A percentile compares a stretch with the other conserved stretches of the same genome.
phyloP scores from a whole-genome alignment of 148 eudicot genomes.

The Pharnaceum exiguum region DNA sequence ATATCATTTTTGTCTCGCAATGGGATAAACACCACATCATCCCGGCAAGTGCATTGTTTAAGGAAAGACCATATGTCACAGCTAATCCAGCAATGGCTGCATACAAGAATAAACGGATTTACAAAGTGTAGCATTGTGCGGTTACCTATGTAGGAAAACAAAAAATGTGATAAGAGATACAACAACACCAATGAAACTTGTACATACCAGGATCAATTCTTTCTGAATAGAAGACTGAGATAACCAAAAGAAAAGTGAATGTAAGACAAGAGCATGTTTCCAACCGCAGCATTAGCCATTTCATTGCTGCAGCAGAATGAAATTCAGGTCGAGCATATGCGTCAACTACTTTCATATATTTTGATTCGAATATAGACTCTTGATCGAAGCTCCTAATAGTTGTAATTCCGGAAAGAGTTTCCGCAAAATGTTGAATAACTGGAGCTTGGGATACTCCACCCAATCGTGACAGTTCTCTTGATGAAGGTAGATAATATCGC shows the following conservation, averaged over 20 bases:
- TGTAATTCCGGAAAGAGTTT: constrained; percentile 9
- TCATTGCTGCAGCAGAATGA: constrained; percentile 19
- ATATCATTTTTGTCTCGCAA: too few species aligned
- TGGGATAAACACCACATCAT: not conserved
- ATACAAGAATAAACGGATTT: not conserved
- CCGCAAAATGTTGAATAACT: constrained; percentile 7
- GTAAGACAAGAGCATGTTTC: constrained; percentile 13
- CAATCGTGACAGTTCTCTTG: constrained; percentile 17
- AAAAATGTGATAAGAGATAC: not conserved
- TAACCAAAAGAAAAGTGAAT: not conserved
- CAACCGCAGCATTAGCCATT: constrained; percentile 12
- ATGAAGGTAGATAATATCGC: constrained; percentile 2
- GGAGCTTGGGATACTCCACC: constrained; percentile 10
- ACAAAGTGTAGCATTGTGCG: not conserved
- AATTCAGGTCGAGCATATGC: constrained; percentile 13
- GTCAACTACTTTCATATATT: constrained; percentile 14
- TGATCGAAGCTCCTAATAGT: constrained; percentile 18
- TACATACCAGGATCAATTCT: constrained; percentile 10
- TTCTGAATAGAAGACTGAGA: not conserved
- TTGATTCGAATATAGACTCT: constrained; percentile 4
- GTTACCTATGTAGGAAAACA: not conserved
- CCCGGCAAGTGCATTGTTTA: not conserved
- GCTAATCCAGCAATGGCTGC: constrained; percentile 7
- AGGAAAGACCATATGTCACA: not conserved
- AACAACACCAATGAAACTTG: not conserved